Base-by-base conservation (phyloP, 108 stramenopile species). In the Aurantiochytrium sp. region DNA sequence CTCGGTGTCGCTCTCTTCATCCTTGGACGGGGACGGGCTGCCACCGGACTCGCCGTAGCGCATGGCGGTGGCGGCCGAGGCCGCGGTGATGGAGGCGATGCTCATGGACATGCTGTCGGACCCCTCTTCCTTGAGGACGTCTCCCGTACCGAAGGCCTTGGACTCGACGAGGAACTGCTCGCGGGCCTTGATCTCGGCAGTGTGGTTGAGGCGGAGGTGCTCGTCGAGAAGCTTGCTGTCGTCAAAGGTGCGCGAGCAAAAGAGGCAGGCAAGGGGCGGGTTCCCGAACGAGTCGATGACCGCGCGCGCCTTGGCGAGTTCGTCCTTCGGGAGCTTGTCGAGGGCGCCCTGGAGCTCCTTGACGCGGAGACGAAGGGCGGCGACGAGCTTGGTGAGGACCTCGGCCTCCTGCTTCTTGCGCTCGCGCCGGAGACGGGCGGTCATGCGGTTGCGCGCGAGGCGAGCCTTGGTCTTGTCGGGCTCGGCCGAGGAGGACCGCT, bases 121-220 rank as follows among this genome's bases (percentile, higher is more conserved):
- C 15, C 15, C 6, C 32, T 41, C 73, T 6, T 81, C 73, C 42
- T 41, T 81, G 73, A 37, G 6, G 39, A 12, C 0, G 15, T 41
- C 45, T 12, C n/a, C 39, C 36, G 45, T 48, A 19, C 73, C 73
- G 24, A 81, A 81, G 42, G 73, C 39, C 45, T 48, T 41, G 30
- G 73, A 81, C 73, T 81, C 73, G 73, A 81, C 45, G 42, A 48
- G 30, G 2, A 81, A 81, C 1, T 81, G 73, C 73, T 81, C 73
- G 45, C 73, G 73, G 32, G 73, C 73, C 73, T 81, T 81, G 73
- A 81, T 81, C 73, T 81, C 73, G 6, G 73, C 39, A 0, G 73
- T 21, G 45, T 81, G 73, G 45, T 81, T 81, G 21, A 81, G 39
- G 24, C 45, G 17, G 27, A 48, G 42, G 39, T 81, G 73, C 45